Evolutionary conservation across 345 rosid species (phyloP).

Genomic region (Abelmoschus esculentus): DNA sequence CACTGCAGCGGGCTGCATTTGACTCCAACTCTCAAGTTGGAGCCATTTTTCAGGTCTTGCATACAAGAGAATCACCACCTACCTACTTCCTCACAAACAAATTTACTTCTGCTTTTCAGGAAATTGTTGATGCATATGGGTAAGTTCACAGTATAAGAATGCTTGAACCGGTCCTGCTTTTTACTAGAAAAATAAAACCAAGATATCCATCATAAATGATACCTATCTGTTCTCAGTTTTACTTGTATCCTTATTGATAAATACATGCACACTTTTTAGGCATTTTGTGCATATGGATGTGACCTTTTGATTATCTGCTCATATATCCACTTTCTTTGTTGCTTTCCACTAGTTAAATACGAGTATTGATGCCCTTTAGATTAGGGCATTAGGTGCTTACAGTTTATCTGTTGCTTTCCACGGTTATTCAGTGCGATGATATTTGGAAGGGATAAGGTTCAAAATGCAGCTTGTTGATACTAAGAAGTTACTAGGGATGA

Average conservation of each 20-base stretch:
- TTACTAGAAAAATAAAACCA: neutral
- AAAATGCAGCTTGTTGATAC: neutral
- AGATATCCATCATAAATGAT: too few species aligned
- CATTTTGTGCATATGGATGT: neutral
- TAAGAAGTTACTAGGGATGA: neutral
- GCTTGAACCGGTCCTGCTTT: conserved; percentile 2
- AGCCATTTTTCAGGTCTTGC: conserved; percentile 74
- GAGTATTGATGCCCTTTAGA: neutral
- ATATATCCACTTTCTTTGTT: too few species aligned
- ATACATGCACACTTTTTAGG: neutral
- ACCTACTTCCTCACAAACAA: conserved; percentile 87
- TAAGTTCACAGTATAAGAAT: conserved; percentile 29
- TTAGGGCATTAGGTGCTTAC: neutral
- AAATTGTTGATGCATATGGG: conserved; percentile 97
- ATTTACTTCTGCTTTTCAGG: conserved; percentile 87
- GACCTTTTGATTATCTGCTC: neutral
- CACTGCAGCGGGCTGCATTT: conserved; percentile 77
- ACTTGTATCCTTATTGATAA: neutral
- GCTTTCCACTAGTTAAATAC: neutral
- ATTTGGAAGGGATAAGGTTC: neutral
- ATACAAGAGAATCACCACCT: conserved; percentile 84
- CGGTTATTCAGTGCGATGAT: neutral
- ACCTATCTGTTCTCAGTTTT: conserved; percentile 31
- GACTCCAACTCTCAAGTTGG: conserved; percentile 96
- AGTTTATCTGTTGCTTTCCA: neutral